Percentiles rank a stretch among this genome's conserved stretches.
Conservation (phyloP, 176 grass and related monocot genomes). For the Aegilops tauschii region DNA sequence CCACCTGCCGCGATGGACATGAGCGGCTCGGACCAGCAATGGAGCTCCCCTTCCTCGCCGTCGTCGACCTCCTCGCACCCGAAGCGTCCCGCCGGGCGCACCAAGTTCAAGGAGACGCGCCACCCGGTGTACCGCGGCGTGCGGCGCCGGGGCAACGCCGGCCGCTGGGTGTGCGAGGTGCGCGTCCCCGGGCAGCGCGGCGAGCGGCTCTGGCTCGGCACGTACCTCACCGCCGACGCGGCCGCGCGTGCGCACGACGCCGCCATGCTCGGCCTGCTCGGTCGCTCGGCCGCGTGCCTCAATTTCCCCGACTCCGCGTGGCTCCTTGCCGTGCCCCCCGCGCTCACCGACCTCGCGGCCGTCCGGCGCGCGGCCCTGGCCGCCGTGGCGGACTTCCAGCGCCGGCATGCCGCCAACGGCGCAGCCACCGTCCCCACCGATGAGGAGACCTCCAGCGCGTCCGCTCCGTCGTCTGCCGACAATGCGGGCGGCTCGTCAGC, state of each 20-base stretch:
- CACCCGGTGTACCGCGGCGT: conserved; percentile 85
- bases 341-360: conserved; percentile 19
- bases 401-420: neutral
- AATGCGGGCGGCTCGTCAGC: neutral
- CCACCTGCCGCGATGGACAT: conserved; percentile 19
- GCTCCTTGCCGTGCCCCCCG: conserved; percentile 28
- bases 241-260: conserved; percentile 76
- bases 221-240: conserved; percentile 62
- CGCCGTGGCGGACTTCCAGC: conserved; percentile 35
- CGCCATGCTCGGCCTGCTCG: conserved; percentile 49
- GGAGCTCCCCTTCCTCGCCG: conserved; percentile 22
- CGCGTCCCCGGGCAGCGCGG: conserved; percentile 53
- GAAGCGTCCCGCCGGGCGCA: conserved; percentile 67
- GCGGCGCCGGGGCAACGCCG: conserved; percentile 41
- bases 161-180: conserved; percentile 76
- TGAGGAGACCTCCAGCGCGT: neutral
- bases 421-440: neutral
- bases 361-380: conserved; percentile 42
- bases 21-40: neutral
- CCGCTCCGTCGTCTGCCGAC: neutral
- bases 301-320: conserved; percentile 70
- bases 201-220: conserved; percentile 70
- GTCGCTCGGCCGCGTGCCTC: conserved; percentile 20
- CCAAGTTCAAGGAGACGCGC: conserved; percentile 88
- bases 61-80: neutral